phyloP scores from a whole-genome alignment of 2,329 filamentous ascomycete species.

The Aciculosporium take region DNA sequence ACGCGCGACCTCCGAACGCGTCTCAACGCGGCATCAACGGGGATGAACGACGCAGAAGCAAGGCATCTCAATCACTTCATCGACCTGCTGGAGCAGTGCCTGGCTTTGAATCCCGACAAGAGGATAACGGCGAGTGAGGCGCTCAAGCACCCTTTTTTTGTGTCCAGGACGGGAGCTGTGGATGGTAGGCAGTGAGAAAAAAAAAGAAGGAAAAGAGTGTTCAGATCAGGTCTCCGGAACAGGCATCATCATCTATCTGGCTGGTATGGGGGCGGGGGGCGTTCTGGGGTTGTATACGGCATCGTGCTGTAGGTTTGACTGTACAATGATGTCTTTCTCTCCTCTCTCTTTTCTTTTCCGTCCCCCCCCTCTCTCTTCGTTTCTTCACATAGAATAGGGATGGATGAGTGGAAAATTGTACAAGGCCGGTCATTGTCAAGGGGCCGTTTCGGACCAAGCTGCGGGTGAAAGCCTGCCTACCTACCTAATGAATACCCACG shows the following conservation, averaged over 20 bases:
- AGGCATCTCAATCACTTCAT: conserved; percentile 73
- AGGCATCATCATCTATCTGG: not conserved
- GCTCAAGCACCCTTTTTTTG: conserved; percentile 77
- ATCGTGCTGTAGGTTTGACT: no score
- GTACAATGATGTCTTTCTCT: no score
- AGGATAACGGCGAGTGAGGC: conserved; percentile 77
- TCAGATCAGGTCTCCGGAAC: not conserved
- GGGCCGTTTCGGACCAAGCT: no score
- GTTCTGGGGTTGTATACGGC: no score
- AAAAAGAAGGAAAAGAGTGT: not conserved
- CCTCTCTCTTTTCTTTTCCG: no score
- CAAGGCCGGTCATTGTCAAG: no score
- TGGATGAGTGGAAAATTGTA: no score
- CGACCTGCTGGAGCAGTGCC: conserved; percentile 76
- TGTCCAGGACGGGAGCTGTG: conserved; percentile 16
- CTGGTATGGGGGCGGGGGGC: not conserved
- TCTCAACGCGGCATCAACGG: conserved; percentile 58
- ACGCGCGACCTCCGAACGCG: conserved; percentile 70
- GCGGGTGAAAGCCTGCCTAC: no score
- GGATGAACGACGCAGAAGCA: conserved; percentile 57
- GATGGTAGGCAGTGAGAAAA: conserved; percentile 1
- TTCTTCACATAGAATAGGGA: no score
- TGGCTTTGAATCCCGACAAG: conserved; percentile 85
- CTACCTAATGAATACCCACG: no score
- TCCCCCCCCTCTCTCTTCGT: no score